Evolutionary conservation across 345 rosid species (phyloP).

Genomic region (Viola odorata): DNA sequence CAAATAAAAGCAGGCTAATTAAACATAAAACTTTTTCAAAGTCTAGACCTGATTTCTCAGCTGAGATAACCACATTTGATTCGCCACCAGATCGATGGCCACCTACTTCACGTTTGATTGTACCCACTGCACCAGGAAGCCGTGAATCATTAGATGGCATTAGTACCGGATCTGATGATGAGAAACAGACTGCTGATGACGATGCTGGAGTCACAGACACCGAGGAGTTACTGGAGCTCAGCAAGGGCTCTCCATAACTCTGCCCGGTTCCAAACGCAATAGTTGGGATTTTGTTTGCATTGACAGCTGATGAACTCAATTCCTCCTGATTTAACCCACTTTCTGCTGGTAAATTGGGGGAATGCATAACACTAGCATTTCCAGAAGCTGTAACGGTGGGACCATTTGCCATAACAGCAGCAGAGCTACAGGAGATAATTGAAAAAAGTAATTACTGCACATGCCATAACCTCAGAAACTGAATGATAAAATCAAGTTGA

Average conservation of each 20-base stretch:
- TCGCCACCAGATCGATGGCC: constrained; percentile 34
- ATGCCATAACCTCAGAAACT: constrained; percentile 4
- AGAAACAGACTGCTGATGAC: constrained; percentile 48
- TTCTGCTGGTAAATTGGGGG: constrained; percentile 25
- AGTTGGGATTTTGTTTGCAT: constrained; percentile 31
- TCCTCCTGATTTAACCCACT: constrained; percentile 35
- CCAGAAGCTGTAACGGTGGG: constrained; percentile 40
- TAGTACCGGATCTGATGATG: constrained; percentile 59
- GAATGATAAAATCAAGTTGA: constrained; percentile 4
- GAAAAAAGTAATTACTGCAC: constrained; percentile 9
- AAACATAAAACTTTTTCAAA: constrained; percentile 1
- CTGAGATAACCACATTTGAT: constrained; percentile 26
- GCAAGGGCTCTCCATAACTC: constrained; percentile 27
- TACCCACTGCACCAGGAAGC: constrained; percentile 33
- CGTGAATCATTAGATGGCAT: constrained; percentile 42
- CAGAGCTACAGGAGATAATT: constrained; percentile 36
- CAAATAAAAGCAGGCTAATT: constrained; percentile 14
- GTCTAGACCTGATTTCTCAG: constrained; percentile 48
- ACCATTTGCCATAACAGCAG: constrained; percentile 39
- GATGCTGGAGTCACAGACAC: constrained; percentile 37
- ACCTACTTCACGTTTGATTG: constrained; percentile 48
- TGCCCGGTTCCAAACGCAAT: constrained; percentile 40
- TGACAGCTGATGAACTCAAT: constrained; percentile 33
- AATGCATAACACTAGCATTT: constrained; percentile 6
- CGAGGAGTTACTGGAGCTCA: constrained; percentile 33